Percentiles rank a stretch among this genome's conserved stretches.
Conservation (phyloP, 352 stramenopile genomes). For the Phytophthora hibernalis region DNA sequence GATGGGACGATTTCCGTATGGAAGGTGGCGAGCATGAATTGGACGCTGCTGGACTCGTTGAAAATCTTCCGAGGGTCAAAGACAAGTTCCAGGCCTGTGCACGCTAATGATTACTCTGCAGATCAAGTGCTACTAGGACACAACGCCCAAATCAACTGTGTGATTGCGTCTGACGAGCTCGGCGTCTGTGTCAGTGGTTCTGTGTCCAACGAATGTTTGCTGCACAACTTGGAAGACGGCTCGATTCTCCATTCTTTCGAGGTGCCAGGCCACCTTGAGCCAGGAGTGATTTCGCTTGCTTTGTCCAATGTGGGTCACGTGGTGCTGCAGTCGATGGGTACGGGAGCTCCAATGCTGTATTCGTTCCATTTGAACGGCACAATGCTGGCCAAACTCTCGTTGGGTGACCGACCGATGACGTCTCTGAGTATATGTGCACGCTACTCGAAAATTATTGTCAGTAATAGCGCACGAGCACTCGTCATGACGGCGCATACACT, state of each 20-base stretch:
- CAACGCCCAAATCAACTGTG: constrained; percentile 63
- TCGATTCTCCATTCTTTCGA: constrained; percentile 67
- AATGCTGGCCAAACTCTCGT: constrained; percentile 50
- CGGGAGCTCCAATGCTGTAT: constrained; percentile 58
- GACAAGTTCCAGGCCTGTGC: constrained; percentile 57
- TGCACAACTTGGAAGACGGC: constrained; percentile 69
- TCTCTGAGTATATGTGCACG: constrained; percentile 63
- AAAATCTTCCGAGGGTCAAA: constrained; percentile 78
- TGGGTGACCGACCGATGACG: constrained; percentile 53
- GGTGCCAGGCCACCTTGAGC: constrained; percentile 51
- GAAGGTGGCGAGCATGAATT: constrained; percentile 73
- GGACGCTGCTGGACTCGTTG: constrained; percentile 75
- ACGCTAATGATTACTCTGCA: constrained; percentile 77
- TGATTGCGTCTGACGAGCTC: constrained; percentile 75
- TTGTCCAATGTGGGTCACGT: constrained; percentile 76
- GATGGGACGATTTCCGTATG: constrained; percentile 86
- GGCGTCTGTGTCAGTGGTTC: constrained; percentile 79
- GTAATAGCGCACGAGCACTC: constrained; percentile 57
- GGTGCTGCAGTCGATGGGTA: constrained; percentile 75
- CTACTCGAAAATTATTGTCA: constrained; percentile 75
- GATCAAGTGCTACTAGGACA: constrained; percentile 83
- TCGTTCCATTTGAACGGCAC: constrained; percentile 80
- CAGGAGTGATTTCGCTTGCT: constrained; percentile 60
- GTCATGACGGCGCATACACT: constrained; percentile 60
- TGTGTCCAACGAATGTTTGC: constrained; percentile 68